Base-by-base conservation (phyloP, 1,284 basidiomycete species). In the Kalmanozyma brasiliensis region DNA sequence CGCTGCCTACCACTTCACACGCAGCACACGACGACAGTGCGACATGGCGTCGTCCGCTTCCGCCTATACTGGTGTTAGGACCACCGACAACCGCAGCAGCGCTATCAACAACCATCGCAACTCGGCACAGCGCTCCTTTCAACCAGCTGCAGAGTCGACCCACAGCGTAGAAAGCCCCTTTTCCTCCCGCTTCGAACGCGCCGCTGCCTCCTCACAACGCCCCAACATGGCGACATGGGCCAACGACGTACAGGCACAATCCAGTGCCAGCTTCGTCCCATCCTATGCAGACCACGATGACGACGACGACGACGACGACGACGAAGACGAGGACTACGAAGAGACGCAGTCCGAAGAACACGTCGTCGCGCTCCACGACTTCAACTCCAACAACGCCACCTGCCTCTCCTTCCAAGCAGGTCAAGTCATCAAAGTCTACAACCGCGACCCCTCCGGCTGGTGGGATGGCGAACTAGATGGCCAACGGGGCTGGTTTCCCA, bases 401-500 rank as follows among this genome's bases (percentile, higher is more conserved):
- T 95, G 93, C 83, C 87, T 99, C 38, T 86, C 89, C 26, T 97
- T 98, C 84, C 87, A 87, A 26, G 89, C 91, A 0, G 94, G 95
- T 1, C 91, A 98, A 80, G 87, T 95, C 49, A 94, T 98, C 63
- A 89, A 89, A 62, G 93, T 98, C 24, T 85, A 92, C 55, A 92
- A 92, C 77, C 87, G 89, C 67, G 94, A 98, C 83, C 70, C 86
- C 0, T 92, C 90, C 63, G 96, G 95, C 0, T 98, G 96, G 96
- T 98, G 95, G 95, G 94, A 98, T 80, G 95, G 96, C 10, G 93
- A 98, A 83, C 84, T 96, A 19, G 58, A 73, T n/a, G 74, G 69
- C 10, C 51, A 75, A 41, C 69, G 78, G 20, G 96, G 96, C n/a
- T 99, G 95, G 95, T 98, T 98, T 83, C 95, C 95, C n/a, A 93